Evolutionary conservation across 495 filamentous ascomycete genomes (phyloP).

Genomic region (Penicillium lividum): DNA sequence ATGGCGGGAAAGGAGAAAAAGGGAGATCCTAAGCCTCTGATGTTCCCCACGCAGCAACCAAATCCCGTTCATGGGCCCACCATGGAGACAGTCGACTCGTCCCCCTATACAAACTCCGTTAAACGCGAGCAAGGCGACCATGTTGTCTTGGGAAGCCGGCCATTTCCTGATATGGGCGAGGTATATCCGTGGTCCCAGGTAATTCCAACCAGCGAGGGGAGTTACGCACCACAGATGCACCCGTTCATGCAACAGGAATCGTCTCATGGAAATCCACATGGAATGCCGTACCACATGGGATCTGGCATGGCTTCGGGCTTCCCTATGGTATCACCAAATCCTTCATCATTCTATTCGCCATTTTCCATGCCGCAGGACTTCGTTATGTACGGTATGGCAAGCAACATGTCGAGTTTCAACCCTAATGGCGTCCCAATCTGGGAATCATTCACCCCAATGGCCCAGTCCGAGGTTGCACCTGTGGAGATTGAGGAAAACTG

Average conservation of each 20-base stretch:
- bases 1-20: conserved; percentile 4
- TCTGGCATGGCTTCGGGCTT: background rate
- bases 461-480: no score
- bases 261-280: background rate
- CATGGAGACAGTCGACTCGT: background rate
- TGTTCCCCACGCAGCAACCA: background rate
- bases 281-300: background rate
- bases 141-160: background rate
- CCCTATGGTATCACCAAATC: background rate
- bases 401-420: background rate
- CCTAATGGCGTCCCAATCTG: background rate
- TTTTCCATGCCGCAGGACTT: background rate
- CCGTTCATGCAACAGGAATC: background rate
- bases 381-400: background rate
- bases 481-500: no score
- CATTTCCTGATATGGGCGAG: background rate
- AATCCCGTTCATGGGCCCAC: background rate
- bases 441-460: no score
- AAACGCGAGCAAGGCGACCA: background rate
- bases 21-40: conserved; percentile 1
- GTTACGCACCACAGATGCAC: background rate
- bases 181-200: background rate
- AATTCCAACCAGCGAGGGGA: background rate
- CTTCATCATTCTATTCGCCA: background rate
- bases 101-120: background rate